Evolutionary conservation across 768 basidiomycete genomes (phyloP), one percentile per base, ranked within the genome.

Genomic region (Hygrophorus pudorinus): DNA sequence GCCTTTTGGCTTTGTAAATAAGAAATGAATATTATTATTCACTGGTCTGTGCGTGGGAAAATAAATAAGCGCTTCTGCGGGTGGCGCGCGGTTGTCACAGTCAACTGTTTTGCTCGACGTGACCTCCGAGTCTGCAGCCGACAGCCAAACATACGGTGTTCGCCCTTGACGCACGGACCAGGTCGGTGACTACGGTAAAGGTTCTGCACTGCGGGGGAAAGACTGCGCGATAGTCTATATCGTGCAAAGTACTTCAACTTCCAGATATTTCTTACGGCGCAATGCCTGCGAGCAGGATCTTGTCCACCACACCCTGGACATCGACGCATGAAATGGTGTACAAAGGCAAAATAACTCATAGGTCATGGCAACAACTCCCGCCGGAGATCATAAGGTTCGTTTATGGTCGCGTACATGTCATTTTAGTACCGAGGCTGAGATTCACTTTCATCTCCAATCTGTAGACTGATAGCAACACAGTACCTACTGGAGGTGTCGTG

Each of bases 281-380:
- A 28, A 40, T 16, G 29, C 14, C 44, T 12, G 16, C 44, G 20
- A 38, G 28, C 5, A n/a, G 9, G 17, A 12, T 16, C 5, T n/a
- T 63, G 64, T 66, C 65, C 62, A 66, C 59, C 59, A 61, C 56
- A 58, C 27, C 42, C 18, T 44, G 43, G 28, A 14, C 43, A 14
- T 24, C 32, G 17, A 32, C 43, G 9, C 24, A 27, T 24, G 18
- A 40, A 18, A 38, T 44, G 18, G 17, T 42, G 55, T 60, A 72
- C 61, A 80, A 80, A 53, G 78, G 78, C 42, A 81, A 80, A 56
- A 61, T 62, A 14, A 68, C 73, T 5, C 61, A 70, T 52, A 59
- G 76, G 57, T 78, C 75, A 14, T 80, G 78, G 78, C 68, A 68
- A n/a, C 71, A 79, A 50, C 59, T 80, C 16, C 78, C 78, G 0